Evolutionary conservation across 768 basidiomycete species (phyloP).

Genomic region (Boletus fagicola): DNA sequence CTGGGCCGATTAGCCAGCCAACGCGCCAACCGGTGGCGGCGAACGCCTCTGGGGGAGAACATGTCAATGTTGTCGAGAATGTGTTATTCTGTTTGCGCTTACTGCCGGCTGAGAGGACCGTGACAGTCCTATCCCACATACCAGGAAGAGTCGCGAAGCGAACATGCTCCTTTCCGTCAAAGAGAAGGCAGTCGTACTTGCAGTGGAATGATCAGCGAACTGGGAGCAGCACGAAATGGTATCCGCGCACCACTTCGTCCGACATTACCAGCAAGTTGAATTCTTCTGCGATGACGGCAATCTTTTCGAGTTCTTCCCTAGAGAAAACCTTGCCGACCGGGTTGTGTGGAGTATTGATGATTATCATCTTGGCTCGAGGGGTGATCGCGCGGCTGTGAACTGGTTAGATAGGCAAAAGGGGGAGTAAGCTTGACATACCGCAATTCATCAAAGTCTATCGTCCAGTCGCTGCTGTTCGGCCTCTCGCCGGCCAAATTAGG

Average conservation of each 20-base stretch:
- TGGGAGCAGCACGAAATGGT: neutral
- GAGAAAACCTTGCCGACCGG: constrained; percentile 98
- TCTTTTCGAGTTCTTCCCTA: constrained; percentile 73
- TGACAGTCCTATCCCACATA: constrained; percentile 98
- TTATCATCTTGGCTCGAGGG: constrained; percentile 88
- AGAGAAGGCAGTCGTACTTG: constrained; percentile 92
- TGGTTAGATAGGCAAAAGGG: constrained; percentile 3
- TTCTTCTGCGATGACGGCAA: constrained; percentile 87
- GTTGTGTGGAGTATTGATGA: constrained; percentile 96
- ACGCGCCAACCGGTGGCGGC: constrained; percentile 97
- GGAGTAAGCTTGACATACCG: constrained; percentile 43
- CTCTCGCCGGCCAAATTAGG: constrained; percentile 60
- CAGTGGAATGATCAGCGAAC: neutral
- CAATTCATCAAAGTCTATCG: constrained; percentile 84
- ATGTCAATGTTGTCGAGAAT: neutral
- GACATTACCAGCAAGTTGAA: constrained; percentile 90
- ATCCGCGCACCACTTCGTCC: constrained; percentile 84
- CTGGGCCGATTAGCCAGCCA: constrained; percentile 92
- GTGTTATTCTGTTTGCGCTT: constrained; percentile 28
- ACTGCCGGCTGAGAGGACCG: constrained; percentile 95
- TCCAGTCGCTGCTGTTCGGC: constrained; percentile 78
- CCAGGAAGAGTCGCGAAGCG: constrained; percentile 93
- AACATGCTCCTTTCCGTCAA: constrained; percentile 83
- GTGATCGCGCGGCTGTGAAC: constrained; percentile 72
- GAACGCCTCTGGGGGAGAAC: constrained; percentile 69